Base-by-base conservation (phyloP, 306 rosid genomes). In the Macrotyloma uniflorum region DNA sequence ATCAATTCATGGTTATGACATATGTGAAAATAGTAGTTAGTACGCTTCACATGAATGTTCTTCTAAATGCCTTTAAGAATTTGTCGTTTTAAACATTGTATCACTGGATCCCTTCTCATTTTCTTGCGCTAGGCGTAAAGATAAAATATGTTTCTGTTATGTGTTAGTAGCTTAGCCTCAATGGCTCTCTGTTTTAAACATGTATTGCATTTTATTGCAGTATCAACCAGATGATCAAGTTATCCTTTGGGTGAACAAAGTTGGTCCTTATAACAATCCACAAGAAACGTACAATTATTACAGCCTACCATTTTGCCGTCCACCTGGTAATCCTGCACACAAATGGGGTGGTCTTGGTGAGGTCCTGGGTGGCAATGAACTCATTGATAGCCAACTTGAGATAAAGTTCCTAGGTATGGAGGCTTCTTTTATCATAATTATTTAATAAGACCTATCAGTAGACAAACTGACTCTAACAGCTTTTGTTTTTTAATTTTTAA, bases 331-430 rank as follows among this genome's bases (percentile, higher is more conserved):
- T 74, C 51, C 93, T 81, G 88, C 83, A 42, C 99, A 95, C 88
- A 95, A 95, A 85, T 95, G 99, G 99, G 99, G 99, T 71, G 99
- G 99, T 81, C 99, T 95, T 61, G 99, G 99, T 71, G 99, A 95
- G 85, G 99, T 95, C 81, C 74, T 95, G 8, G 98, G 99, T 66
- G 99, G 99, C 83, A 95, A 95, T 72, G 99, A 95, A 64, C 97
- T 95, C 75, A 95, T 95, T 59, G 97, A 95, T 62, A 95, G 99
- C 80, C 90, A 83, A 84, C 79, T 93, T 74, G 96, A 87, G 68
- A 93, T 95, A 72, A 91, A 93, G 82, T 93, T 80, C 81, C 80
- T 66, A 78, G 88, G 99, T 90, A 86, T 30, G 93, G 76, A 13
- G 58, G 59, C 66, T 73, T 81, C 62, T 59, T 46, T 42, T 49